phyloP scores from a whole-genome alignment of 1,139 yeast species.

The Hemisphaericaspora lyxosophila region DNA sequence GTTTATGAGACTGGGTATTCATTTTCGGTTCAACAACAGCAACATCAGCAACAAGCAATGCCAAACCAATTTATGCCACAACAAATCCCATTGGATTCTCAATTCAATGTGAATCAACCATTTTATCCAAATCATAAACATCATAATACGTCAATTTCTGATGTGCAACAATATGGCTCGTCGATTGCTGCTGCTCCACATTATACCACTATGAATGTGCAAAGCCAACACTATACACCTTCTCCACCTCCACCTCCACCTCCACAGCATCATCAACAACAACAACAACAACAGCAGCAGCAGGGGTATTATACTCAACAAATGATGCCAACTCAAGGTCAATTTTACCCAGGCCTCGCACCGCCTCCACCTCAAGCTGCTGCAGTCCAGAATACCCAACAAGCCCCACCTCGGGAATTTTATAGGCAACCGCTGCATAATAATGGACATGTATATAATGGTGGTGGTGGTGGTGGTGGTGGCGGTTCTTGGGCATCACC shows the following conservation, averaged over 20 bases:
- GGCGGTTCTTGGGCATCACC: constrained; percentile 2
- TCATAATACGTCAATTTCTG: constrained; percentile 4
- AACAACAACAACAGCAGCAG: constrained; percentile 2
- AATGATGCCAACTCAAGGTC: neutral
- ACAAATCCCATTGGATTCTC: constrained; percentile 6
- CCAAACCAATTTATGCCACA: constrained; percentile 6
- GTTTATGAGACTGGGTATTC: neutral
- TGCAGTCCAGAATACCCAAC: neutral
- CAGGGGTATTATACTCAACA: neutral
- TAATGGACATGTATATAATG: constrained; percentile 3
- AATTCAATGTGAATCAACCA: constrained; percentile 5
- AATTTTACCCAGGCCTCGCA: constrained; percentile 1
- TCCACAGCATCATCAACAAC: constrained; percentile 6
- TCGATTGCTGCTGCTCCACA: constrained; percentile 9
- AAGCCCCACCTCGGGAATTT: neutral
- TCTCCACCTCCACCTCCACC: constrained; percentile 3
- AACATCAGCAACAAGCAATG: constrained; percentile 5
- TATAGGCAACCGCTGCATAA: constrained; percentile 1
- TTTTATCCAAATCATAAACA: constrained; percentile 7
- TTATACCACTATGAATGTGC: constrained; percentile 10
- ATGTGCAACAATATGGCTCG: constrained; percentile 9
- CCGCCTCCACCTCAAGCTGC: neutral
- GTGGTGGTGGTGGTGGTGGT: no score
- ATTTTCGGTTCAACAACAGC: constrained; percentile 7
- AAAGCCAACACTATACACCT: neutral